Evolutionary conservation across 2,329 filamentous ascomycete species (phyloP), one percentile per base, ranked within the genome.

Genomic region (Xylaria polymorpha): DNA sequence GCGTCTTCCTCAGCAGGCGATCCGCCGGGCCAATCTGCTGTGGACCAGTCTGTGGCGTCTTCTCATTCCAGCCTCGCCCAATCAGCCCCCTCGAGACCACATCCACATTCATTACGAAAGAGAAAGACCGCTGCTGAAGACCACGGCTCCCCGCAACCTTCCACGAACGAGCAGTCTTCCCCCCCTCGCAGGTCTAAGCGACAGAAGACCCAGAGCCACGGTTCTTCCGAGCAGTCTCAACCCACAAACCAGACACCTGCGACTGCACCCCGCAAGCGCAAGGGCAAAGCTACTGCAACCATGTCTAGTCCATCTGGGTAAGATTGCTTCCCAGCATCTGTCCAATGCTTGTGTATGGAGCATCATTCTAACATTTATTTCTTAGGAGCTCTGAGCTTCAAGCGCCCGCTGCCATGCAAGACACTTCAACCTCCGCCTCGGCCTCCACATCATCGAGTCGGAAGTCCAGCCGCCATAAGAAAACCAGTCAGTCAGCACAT

Each of bases 251-350:
- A 75, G 78, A 75, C 81, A 79, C 76, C 70, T 22, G 51, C 77
- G 62, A 50, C 78, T 25, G 78, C 84, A 58, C 80, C 83, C 72
- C 83, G 86, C 72, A 87, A 86, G 75, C 87, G 82, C 77, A 91
- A 88, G 80, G 87, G 85, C 77, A 91, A 90, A 81, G 85, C 81
- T 69, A 74, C 84, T 73, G 85, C 85, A 79, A 86, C 85, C 78
- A 95, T 94, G 92, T 93, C 92, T 78, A 90, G 87, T 81, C 86
- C 87, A 62, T 71, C 77, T 81, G 89, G 88, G 91, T 94, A 87
- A 75, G 87, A 76, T 50, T 29, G 25, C 25, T 53, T 63, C 29
- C 72, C 32, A 25, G 14, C 55, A 32, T 60, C 67, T 65, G 46
- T 1, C n/a, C 22, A 9, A 46, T 46, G 62, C 58, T 43, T 65